These are phyloP conservation scores for Amanita subjunquillea DNA, from an alignment of 768 basidiomycete species.

Conservation along the genomic window DNA sequence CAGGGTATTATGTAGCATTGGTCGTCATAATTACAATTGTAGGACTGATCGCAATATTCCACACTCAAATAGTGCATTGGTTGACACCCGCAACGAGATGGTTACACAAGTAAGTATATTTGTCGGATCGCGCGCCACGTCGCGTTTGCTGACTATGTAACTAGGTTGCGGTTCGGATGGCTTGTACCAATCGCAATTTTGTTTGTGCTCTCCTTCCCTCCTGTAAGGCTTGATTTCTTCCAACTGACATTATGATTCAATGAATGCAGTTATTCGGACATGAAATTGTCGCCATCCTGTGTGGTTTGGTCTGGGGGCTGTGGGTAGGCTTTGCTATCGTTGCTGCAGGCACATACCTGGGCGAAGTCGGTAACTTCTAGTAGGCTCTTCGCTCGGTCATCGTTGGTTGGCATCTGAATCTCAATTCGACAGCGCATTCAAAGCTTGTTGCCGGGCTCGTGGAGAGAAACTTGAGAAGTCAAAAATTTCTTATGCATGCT, in stretches of 20 bases:
- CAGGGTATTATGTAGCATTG: slow-evolving; percentile 43
- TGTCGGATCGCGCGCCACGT: not conserved
- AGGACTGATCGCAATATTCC: slow-evolving; percentile 48
- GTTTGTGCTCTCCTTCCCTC: slow-evolving; percentile 82
- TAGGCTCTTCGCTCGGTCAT: slow-evolving; percentile 24
- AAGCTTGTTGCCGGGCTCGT: slow-evolving; percentile 62
- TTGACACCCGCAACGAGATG: slow-evolving; percentile 56
- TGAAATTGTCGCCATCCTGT: slow-evolving; percentile 82
- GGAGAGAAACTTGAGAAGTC: slow-evolving; percentile 64
- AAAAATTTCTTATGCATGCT: slow-evolving; percentile 48
- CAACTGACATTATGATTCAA: not conserved
- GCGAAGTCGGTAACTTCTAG: slow-evolving; percentile 86
- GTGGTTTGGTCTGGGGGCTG: slow-evolving; percentile 86
- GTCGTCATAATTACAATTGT: slow-evolving; percentile 37
- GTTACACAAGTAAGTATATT: slow-evolving; percentile 44
- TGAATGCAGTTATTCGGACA: slow-evolving; percentile 70
- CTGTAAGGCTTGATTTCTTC: slow-evolving; percentile 29
- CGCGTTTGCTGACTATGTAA: not conserved
- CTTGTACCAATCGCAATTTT: slow-evolving; percentile 72
- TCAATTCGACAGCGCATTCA: slow-evolving; percentile 53
- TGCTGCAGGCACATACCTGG: slow-evolving; percentile 71
- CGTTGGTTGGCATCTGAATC: slow-evolving; percentile 3
- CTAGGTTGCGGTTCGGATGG: slow-evolving; percentile 52
- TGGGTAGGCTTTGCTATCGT: slow-evolving; percentile 85
- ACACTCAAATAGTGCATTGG: slow-evolving; percentile 63